Evolutionary conservation across 257 asterid genomes (phyloP), one percentile per base, ranked within the genome.

Genomic region (Anisodus acutangulus): DNA sequence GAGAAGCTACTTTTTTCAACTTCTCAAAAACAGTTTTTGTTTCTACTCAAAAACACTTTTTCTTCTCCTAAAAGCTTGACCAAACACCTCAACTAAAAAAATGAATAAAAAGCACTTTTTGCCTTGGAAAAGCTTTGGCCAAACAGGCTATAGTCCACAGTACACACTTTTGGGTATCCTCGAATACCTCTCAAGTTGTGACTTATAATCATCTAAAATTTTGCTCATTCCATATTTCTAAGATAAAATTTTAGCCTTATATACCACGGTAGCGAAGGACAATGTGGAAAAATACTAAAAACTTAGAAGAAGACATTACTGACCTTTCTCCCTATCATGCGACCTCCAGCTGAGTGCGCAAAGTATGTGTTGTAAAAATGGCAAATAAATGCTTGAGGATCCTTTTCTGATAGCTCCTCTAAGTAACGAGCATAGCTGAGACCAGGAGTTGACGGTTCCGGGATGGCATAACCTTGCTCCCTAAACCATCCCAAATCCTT

Each of bases 281-380:
- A 53, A 76, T 22, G 81, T 12, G 45, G 45, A 66, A 66, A 16
- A 58, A 41, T 41, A 41, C 45, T 41, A 41, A 22, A 26, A 51
- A 53, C 47, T 76, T 51, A 49, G 26, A 51, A 22, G 81, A 76
- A 76, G 47, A 6, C 17, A 74, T 47, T 13, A 15, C 79, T 83
- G 17, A 96, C 99, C 98, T 96, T 96, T 86, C 87, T 91, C 87
- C 99, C 99, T 0, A 96, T 96, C 99, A 96, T 96, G 88, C 99
- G 90, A 67, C 99, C 99, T 83, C 99, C 99, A 86, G 99, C 99
- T 7, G 98, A 63, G 90, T 96, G 99, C 37, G 98, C 99, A 82
- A 96, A 96, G 90, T 94, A 96, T 22, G 90, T 92, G 87, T 94
- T 96, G 92, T 96, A 96, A 87, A 96, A 96, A 86, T 96, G 99